phyloP scores from a whole-genome alignment of 2,329 filamentous ascomycete genomes.

The Orbilia quercus region DNA sequence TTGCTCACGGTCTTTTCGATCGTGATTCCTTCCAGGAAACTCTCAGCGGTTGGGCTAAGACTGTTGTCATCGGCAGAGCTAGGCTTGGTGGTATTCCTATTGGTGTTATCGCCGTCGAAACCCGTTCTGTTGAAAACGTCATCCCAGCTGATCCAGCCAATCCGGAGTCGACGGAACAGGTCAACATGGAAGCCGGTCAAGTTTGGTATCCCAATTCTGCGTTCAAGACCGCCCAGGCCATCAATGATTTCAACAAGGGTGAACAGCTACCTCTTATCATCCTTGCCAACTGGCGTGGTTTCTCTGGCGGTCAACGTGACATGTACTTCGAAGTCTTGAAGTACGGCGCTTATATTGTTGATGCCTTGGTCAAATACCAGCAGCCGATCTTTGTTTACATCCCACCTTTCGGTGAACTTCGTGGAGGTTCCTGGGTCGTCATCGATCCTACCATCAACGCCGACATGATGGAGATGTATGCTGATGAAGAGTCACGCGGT shows the following conservation, averaged over 20 bases:
- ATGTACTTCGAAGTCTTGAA: conserved; percentile 99
- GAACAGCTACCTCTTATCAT: conserved; percentile 99
- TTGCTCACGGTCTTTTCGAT: conserved; percentile 92
- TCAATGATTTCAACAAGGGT: conserved; percentile 98
- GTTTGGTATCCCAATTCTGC: conserved; percentile 99
- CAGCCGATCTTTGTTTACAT: conserved; percentile 99
- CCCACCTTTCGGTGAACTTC: conserved; percentile 92
- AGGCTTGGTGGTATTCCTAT: conserved; percentile 96
- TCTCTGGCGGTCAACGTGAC: conserved; percentile 98
- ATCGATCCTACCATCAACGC: conserved; percentile 99
- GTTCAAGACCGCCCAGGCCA: conserved; percentile 99
- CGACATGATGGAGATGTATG: conserved; percentile 98
- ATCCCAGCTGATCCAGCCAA: conserved; percentile 97
- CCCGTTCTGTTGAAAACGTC: conserved; percentile 93
- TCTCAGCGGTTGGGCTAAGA: conserved; percentile 95
- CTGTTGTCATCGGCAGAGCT: conserved; percentile 95
- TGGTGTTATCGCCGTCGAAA: conserved; percentile 98
- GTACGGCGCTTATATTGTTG: conserved; percentile 98
- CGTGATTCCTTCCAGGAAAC: conserved; percentile 96
- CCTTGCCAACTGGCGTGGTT: conserved; percentile 99
- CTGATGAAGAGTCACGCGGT: conserved; percentile 91
- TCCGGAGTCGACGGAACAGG: conserved; percentile 96
- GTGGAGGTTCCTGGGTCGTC: conserved; percentile 99
- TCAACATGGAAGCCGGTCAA: conserved; percentile 93
- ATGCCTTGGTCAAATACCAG: conserved; percentile 97